phyloP scores from a whole-genome alignment of 768 basidiomycete genomes.

The Leucosporidium scottii region DNA sequence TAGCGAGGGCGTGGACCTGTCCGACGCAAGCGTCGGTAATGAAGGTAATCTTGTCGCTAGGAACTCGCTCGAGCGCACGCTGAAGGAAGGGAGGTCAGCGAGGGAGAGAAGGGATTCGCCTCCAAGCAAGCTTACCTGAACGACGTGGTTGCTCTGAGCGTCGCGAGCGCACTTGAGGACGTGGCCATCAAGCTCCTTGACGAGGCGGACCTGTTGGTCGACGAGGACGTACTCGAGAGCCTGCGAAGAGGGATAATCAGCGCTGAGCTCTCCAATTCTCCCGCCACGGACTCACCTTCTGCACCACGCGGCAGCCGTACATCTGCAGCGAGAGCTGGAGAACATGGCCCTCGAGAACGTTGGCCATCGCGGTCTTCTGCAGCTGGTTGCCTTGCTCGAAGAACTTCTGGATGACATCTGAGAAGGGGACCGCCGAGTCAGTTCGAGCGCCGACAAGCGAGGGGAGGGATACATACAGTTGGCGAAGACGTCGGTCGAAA shows the following conservation, averaged over 20 bases:
- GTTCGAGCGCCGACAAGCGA: background rate
- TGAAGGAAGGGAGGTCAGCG: slow-evolving; percentile 43
- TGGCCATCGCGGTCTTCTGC: slow-evolving; percentile 65
- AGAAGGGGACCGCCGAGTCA: background rate
- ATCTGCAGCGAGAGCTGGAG: slow-evolving; percentile 74
- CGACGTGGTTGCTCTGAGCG: slow-evolving; percentile 87
- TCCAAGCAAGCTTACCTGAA: slow-evolving; percentile 39
- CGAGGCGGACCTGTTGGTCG: slow-evolving; percentile 68
- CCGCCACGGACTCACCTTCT: slow-evolving; percentile 56
- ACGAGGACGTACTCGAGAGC: slow-evolving; percentile 73
- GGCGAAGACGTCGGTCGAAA: slow-evolving; percentile 89
- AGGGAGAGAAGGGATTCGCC: background rate
- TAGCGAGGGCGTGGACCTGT: slow-evolving; percentile 70
- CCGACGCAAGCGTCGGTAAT: slow-evolving; percentile 62
- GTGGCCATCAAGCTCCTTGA: slow-evolving; percentile 69
- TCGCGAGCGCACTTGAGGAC: slow-evolving; percentile 82
- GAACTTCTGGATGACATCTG: slow-evolving; percentile 83
- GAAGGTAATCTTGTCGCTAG: slow-evolving; percentile 67
- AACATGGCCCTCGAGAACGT: slow-evolving; percentile 69
- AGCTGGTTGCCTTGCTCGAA: slow-evolving; percentile 74
- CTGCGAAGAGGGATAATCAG: slow-evolving; percentile 45
- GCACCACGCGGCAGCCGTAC: slow-evolving; percentile 94
- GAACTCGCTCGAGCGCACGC: slow-evolving; percentile 74
- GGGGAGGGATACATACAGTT: slow-evolving; percentile 71
- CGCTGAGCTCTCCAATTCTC: background rate